Evolutionary conservation across 306 rosid genomes (phyloP).

Genomic region (Gynostemma pentaphyllum): DNA sequence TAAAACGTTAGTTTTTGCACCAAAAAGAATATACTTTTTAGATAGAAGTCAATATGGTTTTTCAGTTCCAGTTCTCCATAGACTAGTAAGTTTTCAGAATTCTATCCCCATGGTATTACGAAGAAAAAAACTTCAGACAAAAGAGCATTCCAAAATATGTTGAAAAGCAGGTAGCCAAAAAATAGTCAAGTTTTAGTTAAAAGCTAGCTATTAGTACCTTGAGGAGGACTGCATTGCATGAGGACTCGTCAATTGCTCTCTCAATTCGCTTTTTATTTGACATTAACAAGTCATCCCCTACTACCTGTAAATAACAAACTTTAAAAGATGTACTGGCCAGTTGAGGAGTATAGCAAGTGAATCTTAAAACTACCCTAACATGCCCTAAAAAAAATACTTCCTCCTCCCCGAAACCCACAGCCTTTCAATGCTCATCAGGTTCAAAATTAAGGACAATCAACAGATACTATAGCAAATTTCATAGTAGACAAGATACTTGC

Average conservation of each 20-base stretch:
- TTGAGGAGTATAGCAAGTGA: slow-evolving; percentile 9
- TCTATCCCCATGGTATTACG: background rate
- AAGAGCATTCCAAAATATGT: background rate
- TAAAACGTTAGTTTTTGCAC: background rate
- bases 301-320: slow-evolving; percentile 49
- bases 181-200: background rate
- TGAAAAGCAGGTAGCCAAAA: background rate
- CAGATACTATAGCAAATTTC: background rate
- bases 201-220: slow-evolving; percentile 44
- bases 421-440: background rate
- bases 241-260: slow-evolving; percentile 59
- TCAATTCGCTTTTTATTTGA: slow-evolving; percentile 77
- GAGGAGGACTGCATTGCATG: slow-evolving; percentile 78
- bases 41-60: background rate
- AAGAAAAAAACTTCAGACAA: background rate
- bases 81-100: background rate
- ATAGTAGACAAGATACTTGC: background rate
- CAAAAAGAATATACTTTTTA: background rate
- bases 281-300: slow-evolving; percentile 79
- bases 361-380: no score
- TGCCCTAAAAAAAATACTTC: no score
- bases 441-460: background rate
- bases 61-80: background rate
- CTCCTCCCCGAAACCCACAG: no score
- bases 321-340: background rate